These are phyloP conservation scores for Coemansia sp. DNA, from an alignment of 192 early-diverging fungal genomes.

Conservation along the genomic window DNA sequence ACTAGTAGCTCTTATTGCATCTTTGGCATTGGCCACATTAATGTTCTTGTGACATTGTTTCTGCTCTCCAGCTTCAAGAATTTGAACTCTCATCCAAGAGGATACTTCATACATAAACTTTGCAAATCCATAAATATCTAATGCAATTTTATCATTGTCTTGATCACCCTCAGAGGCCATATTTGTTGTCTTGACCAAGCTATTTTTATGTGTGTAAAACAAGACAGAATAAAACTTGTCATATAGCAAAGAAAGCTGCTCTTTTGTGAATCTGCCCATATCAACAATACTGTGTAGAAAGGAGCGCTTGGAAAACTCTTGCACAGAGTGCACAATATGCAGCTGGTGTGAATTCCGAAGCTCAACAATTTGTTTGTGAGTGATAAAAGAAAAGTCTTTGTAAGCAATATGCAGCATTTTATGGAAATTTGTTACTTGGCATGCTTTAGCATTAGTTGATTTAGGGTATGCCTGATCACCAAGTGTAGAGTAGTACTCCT, in stretches of 20 bases:
- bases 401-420: constrained; percentile 89
- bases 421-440: constrained; percentile 76
- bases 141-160: constrained; percentile 36
- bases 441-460: constrained; percentile 51
- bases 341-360: constrained; percentile 81
- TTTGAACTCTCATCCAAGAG: constrained; percentile 59
- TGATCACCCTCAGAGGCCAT: constrained; percentile 12
- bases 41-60: constrained; percentile 40
- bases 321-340: constrained; percentile 88
- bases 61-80: constrained; percentile 40
- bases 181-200: not conserved
- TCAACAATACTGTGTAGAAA: constrained; percentile 77
- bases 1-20: not conserved
- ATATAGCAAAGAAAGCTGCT: constrained; percentile 83
- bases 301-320: constrained; percentile 87
- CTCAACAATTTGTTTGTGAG: constrained; percentile 68
- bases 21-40: constrained; percentile 13
- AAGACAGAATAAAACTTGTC: constrained; percentile 83
- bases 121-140: constrained; percentile 69
- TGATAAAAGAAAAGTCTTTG: constrained; percentile 83
- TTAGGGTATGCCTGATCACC: constrained; percentile 71
- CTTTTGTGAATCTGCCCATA: constrained; percentile 75
- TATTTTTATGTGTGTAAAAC: constrained; percentile 51
- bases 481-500: constrained; percentile 78
- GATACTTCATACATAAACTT: constrained; percentile 73